phyloP scores from a whole-genome alignment of 202 grass and related monocot species.

The Dendrocalamus latiflorus region DNA sequence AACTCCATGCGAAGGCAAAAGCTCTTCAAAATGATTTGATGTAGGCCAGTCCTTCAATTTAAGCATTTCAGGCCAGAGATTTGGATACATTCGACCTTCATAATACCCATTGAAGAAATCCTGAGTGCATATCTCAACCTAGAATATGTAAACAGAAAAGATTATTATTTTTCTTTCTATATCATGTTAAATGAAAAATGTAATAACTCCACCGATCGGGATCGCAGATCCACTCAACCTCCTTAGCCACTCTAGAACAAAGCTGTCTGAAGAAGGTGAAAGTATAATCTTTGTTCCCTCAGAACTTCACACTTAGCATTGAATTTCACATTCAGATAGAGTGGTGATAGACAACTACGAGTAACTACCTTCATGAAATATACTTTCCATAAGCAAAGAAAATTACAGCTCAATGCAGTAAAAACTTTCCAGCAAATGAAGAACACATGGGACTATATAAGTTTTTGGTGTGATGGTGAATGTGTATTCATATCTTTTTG shows the following conservation, averaged over 20 bases:
- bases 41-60: conserved; percentile 98
- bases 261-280: background rate
- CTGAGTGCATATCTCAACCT: conserved; percentile 60
- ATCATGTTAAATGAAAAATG: background rate
- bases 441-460: background rate
- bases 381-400: background rate
- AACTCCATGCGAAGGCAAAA: conserved; percentile 64
- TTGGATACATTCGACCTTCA: conserved; percentile 46
- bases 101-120: conserved; percentile 72
- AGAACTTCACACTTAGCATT: background rate
- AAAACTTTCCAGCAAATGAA: background rate
- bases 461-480: background rate
- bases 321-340: background rate
- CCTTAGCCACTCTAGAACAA: background rate
- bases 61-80: conserved; percentile 86
- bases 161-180: conserved; percentile 19
- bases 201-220: background rate
- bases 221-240: background rate
- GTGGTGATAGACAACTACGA: background rate
- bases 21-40: conserved; percentile 71
- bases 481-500: background rate
- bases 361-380: background rate
- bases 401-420: background rate
- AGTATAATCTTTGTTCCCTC: background rate
- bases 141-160: conserved; percentile 23